phyloP scores from a whole-genome alignment of 2,329 filamentous ascomycete species.

The Bipolaris oryzae region DNA sequence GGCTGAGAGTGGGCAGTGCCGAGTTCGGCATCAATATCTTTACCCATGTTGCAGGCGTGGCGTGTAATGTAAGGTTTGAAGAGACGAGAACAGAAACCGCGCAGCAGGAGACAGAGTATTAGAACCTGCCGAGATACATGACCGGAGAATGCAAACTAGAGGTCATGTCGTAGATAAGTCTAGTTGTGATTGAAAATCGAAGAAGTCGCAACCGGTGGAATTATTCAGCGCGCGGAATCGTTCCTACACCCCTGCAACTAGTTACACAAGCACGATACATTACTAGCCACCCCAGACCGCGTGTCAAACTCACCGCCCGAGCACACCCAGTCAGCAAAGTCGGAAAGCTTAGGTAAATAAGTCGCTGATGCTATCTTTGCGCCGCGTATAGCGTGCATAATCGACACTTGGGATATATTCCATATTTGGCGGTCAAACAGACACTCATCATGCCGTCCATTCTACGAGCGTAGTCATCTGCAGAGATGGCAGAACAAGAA shows the following conservation, averaged over 20 bases:
- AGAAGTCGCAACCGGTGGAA: constrained; percentile 2
- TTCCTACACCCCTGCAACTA: constrained; percentile 6
- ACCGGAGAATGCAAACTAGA: no score
- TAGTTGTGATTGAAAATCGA: no score
- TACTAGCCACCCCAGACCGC: not conserved
- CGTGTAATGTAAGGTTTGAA: not conserved
- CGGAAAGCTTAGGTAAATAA: no score
- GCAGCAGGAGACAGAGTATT: not conserved
- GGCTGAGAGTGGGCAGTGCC: constrained; percentile 21
- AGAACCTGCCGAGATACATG: no score
- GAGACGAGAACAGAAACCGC: not conserved
- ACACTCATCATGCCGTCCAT: not conserved
- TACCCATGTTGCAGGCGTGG: constrained; percentile 14
- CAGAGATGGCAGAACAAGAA: not conserved
- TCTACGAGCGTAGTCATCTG: not conserved
- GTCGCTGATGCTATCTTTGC: not conserved
- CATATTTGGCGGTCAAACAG: not conserved
- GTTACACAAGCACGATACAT: constrained; percentile 4
- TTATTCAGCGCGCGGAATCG: constrained; percentile 30
- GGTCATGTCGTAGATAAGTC: not conserved
- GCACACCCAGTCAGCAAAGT: not conserved
- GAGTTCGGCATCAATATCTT: constrained; percentile 20
- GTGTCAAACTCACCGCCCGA: not conserved
- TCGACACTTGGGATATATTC: no score
- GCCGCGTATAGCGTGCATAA: no score